A percentile compares a stretch with the other conserved stretches of the same genome.
phyloP scores from a whole-genome alignment of 2,329 filamentous ascomycete species.

The Penicillium sp. region DNA sequence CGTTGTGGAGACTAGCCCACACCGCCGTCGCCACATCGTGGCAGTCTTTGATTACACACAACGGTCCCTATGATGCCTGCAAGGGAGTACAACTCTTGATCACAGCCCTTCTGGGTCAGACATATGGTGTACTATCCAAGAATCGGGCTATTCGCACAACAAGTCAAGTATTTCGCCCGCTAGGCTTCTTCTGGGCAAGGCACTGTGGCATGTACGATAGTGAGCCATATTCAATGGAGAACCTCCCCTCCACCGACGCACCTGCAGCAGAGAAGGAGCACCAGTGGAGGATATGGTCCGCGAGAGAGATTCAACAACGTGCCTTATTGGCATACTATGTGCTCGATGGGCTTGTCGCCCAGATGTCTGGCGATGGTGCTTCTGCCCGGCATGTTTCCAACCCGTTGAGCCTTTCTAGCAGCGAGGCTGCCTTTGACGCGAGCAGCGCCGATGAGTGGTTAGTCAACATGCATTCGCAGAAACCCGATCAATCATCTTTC shows the following conservation, averaged over 20 bases:
- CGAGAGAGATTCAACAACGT: slow-evolving; percentile 46
- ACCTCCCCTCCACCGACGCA: slow-evolving; percentile 35
- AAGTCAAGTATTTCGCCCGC: slow-evolving; percentile 45
- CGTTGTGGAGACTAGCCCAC: slow-evolving; percentile 46
- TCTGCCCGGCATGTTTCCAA: slow-evolving; percentile 46
- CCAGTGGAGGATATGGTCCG: slow-evolving; percentile 44
- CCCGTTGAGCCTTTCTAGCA: slow-evolving; percentile 40
- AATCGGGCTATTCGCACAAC: slow-evolving; percentile 45
- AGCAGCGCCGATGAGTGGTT: slow-evolving; percentile 44
- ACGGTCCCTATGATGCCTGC: slow-evolving; percentile 44
- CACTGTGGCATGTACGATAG: slow-evolving; percentile 46
- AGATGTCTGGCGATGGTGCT: slow-evolving; percentile 44
- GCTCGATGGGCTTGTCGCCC: slow-evolving; percentile 45
- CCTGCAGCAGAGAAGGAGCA: slow-evolving; percentile 37
- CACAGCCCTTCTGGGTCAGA: slow-evolving; percentile 44
- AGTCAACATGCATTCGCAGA: slow-evolving; percentile 32
- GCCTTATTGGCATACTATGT: slow-evolving; percentile 47
- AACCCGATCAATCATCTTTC: slow-evolving; percentile 37
- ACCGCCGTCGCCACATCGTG: slow-evolving; percentile 48
- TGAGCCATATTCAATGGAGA: slow-evolving; percentile 31
- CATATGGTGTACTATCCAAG: slow-evolving; percentile 46
- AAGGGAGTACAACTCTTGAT: slow-evolving; percentile 46
- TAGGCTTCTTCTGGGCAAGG: slow-evolving; percentile 48
- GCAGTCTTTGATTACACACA: slow-evolving; percentile 46
- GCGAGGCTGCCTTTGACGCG: slow-evolving; percentile 43